phyloP scores from a whole-genome alignment of 768 basidiomycete genomes.

The Auricularia cornea region DNA sequence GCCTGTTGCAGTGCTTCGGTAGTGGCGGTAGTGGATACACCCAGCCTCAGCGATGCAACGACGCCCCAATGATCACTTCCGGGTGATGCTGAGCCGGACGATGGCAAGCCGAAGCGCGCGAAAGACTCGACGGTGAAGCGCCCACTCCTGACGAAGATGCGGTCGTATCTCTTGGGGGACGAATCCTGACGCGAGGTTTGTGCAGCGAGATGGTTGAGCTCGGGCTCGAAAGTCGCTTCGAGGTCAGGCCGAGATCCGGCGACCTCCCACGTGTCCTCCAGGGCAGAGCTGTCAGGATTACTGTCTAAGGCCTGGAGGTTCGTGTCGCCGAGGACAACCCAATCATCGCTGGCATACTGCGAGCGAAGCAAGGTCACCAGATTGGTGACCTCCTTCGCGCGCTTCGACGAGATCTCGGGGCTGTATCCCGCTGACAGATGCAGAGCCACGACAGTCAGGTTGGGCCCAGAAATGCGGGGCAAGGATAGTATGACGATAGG shows the following conservation, averaged over 20 bases:
- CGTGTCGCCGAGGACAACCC: constrained; percentile 14
- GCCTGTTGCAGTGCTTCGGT: background rate
- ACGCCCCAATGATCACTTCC: constrained; percentile 13
- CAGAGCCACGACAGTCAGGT: constrained; percentile 11
- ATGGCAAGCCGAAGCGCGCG: constrained; percentile 2
- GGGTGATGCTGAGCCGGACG: background rate
- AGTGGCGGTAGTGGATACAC: no score
- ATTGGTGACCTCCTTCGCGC: constrained; percentile 9
- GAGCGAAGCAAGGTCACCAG: constrained; percentile 7
- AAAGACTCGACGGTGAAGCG: background rate
- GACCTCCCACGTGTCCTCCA: constrained; percentile 1
- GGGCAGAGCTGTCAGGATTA: constrained; percentile 1
- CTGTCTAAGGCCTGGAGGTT: constrained; percentile 10
- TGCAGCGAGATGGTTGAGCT: constrained; percentile 11
- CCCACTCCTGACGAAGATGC: constrained; percentile 10
- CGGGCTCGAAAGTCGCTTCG: constrained; percentile 13
- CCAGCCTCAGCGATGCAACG: background rate
- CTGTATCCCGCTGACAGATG: constrained; percentile 15
- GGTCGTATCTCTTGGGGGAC: constrained; percentile 15
- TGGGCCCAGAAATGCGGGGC: background rate
- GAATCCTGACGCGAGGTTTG: constrained; percentile 9
- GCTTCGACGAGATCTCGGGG: constrained; percentile 6
- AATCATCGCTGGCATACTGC: constrained; percentile 8
- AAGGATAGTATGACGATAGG: constrained; percentile 8
- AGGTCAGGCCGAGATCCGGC: constrained; percentile 4